Percentiles rank a stretch among this genome's conserved stretches.
phyloP scores from a whole-genome alignment of 208 protist genomes.

The Crithidia fasciculata region DNA sequence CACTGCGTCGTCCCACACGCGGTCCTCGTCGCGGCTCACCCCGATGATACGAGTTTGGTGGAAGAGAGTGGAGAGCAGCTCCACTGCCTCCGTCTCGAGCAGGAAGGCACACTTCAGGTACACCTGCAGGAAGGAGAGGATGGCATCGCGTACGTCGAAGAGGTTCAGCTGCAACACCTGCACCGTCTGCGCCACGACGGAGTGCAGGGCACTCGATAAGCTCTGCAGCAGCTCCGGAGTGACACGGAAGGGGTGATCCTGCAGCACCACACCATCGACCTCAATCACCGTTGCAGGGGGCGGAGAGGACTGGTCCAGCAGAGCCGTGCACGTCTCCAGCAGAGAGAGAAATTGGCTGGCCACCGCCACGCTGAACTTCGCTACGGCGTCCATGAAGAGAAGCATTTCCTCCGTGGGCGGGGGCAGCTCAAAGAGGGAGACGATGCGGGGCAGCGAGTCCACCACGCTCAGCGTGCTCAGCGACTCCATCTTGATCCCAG shows the following conservation, averaged over 20 bases:
- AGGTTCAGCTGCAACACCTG: slow-evolving; percentile 40
- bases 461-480: slow-evolving; percentile 61
- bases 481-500: slow-evolving; percentile 67
- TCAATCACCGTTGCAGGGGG: slow-evolving; percentile 11
- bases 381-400: slow-evolving; percentile 58
- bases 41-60: slow-evolving; percentile 50
- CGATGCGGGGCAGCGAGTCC: slow-evolving; percentile 59
- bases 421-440: slow-evolving; percentile 61
- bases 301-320: slow-evolving; percentile 8
- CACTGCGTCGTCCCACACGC: slow-evolving; percentile 60
- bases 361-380: slow-evolving; percentile 52
- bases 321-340: slow-evolving; percentile 43
- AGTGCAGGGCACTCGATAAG: slow-evolving; percentile 46
- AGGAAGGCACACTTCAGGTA: slow-evolving; percentile 70
- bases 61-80: slow-evolving; percentile 57
- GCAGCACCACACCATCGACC: slow-evolving; percentile 31
- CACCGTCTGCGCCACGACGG: slow-evolving; percentile 50
- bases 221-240: slow-evolving; percentile 34
- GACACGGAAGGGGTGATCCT: slow-evolving; percentile 38
- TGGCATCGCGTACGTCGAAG: slow-evolving; percentile 42
- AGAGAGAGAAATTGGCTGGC: slow-evolving; percentile 68
- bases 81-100: slow-evolving; percentile 48
- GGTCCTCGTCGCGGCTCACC: slow-evolving; percentile 42
- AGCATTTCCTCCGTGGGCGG: slow-evolving; percentile 47
- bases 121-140: slow-evolving; percentile 58